Percentiles rank a stretch among this genome's conserved stretches.
These are phyloP conservation scores for Solanum tarijense DNA, from an alignment of 257 asterid genomes.

Conservation along the genomic window DNA sequence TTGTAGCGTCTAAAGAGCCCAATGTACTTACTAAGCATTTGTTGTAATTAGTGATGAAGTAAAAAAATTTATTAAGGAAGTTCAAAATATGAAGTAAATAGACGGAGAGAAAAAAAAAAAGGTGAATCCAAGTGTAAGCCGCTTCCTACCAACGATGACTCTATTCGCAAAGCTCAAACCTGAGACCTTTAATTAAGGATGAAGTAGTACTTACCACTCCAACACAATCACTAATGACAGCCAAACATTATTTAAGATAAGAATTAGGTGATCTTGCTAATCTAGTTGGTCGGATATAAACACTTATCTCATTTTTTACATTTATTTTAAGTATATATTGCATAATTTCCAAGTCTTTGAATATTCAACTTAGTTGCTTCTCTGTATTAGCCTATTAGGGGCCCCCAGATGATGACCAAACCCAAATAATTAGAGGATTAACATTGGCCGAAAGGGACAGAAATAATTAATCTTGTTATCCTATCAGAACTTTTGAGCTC, in stretches of 20 bases:
- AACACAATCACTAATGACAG: background rate
- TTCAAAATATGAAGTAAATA: too few relatives aligned
- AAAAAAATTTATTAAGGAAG: accelerated
- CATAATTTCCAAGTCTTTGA: background rate
- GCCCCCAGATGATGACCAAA: background rate
- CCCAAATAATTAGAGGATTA: background rate
- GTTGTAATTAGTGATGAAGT: background rate
- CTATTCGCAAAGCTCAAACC: background rate
- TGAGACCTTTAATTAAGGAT: background rate
- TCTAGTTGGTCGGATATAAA: background rate
- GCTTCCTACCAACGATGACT: background rate
- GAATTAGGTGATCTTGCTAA: background rate
- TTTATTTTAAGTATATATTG: background rate
- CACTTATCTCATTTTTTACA: background rate
- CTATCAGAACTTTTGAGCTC: background rate
- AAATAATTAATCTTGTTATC: background rate
- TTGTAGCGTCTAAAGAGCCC: background rate
- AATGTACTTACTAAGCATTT: background rate
- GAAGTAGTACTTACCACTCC: background rate
- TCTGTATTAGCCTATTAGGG: background rate
- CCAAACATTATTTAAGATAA: background rate
- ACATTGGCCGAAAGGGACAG: background rate
- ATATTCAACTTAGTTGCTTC: background rate
- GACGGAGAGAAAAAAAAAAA: too few relatives aligned
- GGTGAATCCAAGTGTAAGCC: too few relatives aligned